Base-by-base conservation (phyloP, 345 rosid species). In the Eucalyptus brandiana region DNA sequence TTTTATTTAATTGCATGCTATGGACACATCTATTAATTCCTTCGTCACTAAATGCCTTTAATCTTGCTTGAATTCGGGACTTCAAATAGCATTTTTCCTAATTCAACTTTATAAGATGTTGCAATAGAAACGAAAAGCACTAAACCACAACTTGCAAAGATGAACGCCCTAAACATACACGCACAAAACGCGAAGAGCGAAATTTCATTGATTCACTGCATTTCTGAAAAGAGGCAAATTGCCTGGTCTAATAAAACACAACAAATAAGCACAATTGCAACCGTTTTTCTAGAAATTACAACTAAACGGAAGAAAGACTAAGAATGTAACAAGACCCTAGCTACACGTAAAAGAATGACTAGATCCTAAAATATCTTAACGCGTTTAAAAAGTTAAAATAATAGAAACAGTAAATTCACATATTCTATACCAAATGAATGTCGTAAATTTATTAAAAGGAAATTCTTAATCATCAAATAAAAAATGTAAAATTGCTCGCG, bases 151-250 rank as follows among this genome's bases (percentile, higher is more conserved):
- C 37, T n/a, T 18, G 76, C 76, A 67, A 65, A 67, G 40, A n/a
- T 18, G 21, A n/a, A 16, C 40, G 21, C 40, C 21, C 37, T 0
- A 67, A 4, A 34, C 19, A 1, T 16, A 17, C 0, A 32, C 76
- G 37, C 40, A 16, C 76, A 67, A 67, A 65, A 15, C 21, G 2
- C 12, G 5, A n/a, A 0, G 40, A n/a, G 40, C 2, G 23, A 32
- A 32, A 67, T 67, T 19, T n/a, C 40, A 0, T 67, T 8, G 80
- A 67, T n/a, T 1, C 18, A 15, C 6, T 8, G 23, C 2, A 65
- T 65, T 65, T 58, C 15, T 24, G 12, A 24, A 26, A n/a, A 65
- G 37, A 30, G 19, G 34, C 72, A 65, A 30, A 65, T 30, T 62
- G 32, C 34, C 24, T 4, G 12, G 47, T 45, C 47, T 45, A 3